Base-by-base conservation (phyloP, 805 yeast species). In the Myxozyma neotropica region DNA sequence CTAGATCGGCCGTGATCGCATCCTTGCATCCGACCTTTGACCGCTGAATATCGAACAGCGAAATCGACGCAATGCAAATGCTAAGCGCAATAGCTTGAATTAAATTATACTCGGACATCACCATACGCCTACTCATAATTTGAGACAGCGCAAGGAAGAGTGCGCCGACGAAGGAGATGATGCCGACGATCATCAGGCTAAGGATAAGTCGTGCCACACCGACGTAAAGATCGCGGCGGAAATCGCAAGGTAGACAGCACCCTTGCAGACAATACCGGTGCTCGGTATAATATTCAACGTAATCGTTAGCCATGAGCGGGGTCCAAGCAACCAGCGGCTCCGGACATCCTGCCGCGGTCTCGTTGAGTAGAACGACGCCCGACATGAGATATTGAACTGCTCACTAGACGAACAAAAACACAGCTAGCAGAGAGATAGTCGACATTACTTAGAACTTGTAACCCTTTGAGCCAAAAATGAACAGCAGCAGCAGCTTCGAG, bases 241-340 rank as follows among this genome's bases (percentile, higher is more conserved):
- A 58, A 19, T 49, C 51, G 48, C 65, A 61, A 15, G 65, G 59
- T 21, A 59, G n/a, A 33, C 65, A 61, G 49, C 65, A 61, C 23
- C 60, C 61, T 13, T 36, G 46, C 10, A 38, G 12, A 48, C 65
- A 61, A 10, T n/a, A 44, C 4, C 65, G 53, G 21, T 29, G 29
- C 12, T 6, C 17, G 13, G 15, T 6, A 39, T 38, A 58, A 21
- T 8, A 27, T 6, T 48, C 59, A 15, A 4, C 27, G 39, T 48
- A 54, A 46, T 15, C 24, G 23, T 13, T 24, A 2, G 29, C 33
- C 7, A 27, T 17, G 51, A 55, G 48, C 35, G 63, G 63, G 7
- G 13, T 17, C 59, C 58, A 58, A 12, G 36, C 45, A 10, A 31
- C 17, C 8, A 58, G 53, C 29, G 63, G 63, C 38, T 33, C 26